Conservation (phyloP, 768 basidiomycete genomes). For the Lepiota subincarnata region DNA sequence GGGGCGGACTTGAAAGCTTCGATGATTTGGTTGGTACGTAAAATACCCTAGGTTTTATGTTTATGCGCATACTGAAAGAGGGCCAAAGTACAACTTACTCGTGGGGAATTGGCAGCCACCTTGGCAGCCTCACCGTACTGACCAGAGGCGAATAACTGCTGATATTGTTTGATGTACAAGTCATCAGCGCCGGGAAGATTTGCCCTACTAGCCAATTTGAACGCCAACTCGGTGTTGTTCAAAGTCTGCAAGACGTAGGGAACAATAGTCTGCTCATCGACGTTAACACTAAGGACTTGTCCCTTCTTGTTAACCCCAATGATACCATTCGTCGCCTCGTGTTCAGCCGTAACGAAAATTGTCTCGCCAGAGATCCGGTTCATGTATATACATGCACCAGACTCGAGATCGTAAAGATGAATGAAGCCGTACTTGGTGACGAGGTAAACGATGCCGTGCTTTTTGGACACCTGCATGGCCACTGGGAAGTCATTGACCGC, state of each 20-base stretch:
- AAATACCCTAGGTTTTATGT: slow-evolving; percentile 62
- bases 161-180: slow-evolving; percentile 91
- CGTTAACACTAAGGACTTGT: slow-evolving; percentile 93
- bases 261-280: slow-evolving; percentile 94
- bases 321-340: slow-evolving; percentile 91
- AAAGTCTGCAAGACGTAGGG: slow-evolving; percentile 92
- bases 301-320: slow-evolving; percentile 99
- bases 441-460: slow-evolving; percentile 94
- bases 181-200: slow-evolving; percentile 98
- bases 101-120: slow-evolving; percentile 94
- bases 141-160: slow-evolving; percentile 82
- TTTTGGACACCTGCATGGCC: slow-evolving; percentile 97
- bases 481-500: slow-evolving; percentile 99
- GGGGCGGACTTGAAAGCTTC: slow-evolving; percentile 97
- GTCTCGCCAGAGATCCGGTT: slow-evolving; percentile 99
- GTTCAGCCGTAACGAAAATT: slow-evolving; percentile 97
- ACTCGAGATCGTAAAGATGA: slow-evolving; percentile 96
- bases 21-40: slow-evolving; percentile 92
- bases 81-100: slow-evolving; percentile 42
- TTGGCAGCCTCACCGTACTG: slow-evolving; percentile 95
- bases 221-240: slow-evolving; percentile 96
- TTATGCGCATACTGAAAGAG: neutral
- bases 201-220: slow-evolving; percentile 94
- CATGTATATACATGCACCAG: slow-evolving; percentile 98
- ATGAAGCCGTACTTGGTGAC: slow-evolving; percentile 99